Evolutionary conservation across 495 filamentous ascomycete genomes (phyloP).

Genomic region (Penicillium bialowiezense): DNA sequence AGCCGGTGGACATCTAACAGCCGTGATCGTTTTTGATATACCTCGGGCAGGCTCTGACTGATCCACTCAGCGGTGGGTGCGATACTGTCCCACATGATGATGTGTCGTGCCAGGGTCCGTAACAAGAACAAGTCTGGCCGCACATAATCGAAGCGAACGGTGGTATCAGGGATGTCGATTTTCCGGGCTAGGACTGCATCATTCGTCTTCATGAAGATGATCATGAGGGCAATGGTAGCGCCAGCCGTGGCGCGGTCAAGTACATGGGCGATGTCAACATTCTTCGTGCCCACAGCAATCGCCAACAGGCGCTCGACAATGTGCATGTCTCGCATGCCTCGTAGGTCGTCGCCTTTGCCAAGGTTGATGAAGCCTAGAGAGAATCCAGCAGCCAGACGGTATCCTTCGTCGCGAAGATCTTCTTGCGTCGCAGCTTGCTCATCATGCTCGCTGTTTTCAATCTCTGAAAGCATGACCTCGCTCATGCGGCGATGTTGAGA

Average conservation of each 20-base stretch:
- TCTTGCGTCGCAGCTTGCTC: conserved; percentile 61
- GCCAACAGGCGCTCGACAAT: conserved; percentile 82
- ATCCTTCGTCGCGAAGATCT: conserved; percentile 87
- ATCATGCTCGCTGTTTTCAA: conserved; percentile 77
- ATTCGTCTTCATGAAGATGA: conserved; percentile 97
- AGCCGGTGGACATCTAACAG: conserved; percentile 55
- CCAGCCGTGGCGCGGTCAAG: conserved; percentile 89
- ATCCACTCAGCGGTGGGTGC: conserved; percentile 71
- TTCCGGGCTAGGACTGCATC: conserved; percentile 86
- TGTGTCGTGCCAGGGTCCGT: conserved; percentile 81
- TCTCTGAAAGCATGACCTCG: conserved; percentile 96
- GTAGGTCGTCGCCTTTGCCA: conserved; percentile 81
- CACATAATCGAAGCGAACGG: conserved; percentile 90
- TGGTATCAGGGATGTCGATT: conserved; percentile 86
- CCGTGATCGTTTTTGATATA: conserved; percentile 55
- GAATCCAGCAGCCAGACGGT: conserved; percentile 90
- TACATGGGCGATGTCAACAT: conserved; percentile 84
- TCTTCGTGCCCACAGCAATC: conserved; percentile 81
- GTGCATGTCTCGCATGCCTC: conserved; percentile 90
- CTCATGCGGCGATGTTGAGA: conserved; percentile 98
- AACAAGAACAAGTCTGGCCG: conserved; percentile 90
- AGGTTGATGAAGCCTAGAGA: conserved; percentile 94
- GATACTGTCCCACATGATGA: conserved; percentile 93
- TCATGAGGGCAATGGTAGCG: conserved; percentile 82
- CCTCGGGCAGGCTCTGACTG: conserved; percentile 62